Conservation (phyloP, 2,329 filamentous ascomycete species). For the Sporothrix phasma region DNA sequence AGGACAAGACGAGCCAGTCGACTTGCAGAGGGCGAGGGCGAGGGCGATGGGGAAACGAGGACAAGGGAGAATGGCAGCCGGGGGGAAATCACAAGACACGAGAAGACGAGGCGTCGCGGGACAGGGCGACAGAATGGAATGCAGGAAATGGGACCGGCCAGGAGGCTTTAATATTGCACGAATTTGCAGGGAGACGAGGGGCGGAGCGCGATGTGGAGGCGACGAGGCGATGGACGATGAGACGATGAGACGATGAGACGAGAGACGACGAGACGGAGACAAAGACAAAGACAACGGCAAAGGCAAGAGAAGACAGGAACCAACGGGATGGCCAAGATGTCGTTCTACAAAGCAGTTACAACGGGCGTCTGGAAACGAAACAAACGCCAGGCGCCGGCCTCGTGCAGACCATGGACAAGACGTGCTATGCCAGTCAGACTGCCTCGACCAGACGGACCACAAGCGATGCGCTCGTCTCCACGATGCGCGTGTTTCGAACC, state of each 20-base stretch:
- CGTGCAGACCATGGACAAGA: background rate
- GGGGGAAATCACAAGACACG: background rate
- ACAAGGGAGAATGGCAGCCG: background rate
- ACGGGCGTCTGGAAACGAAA: constrained; percentile 6
- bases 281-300: background rate
- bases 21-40: constrained; percentile 1
- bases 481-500: constrained; percentile 17
- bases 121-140: background rate
- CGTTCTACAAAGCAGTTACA: background rate
- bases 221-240: no score
- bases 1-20: background rate
- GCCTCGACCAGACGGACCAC: background rate
- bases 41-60: background rate
- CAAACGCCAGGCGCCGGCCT: constrained; percentile 4
- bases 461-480: constrained; percentile 19
- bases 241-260: no score
- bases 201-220: no score
- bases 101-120: background rate
- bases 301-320: background rate
- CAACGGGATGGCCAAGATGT: background rate
- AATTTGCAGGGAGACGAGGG: background rate
- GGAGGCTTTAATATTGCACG: constrained; percentile 8
- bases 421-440: no score
- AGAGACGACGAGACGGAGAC: background rate
- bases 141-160: background rate